Base-by-base conservation (phyloP, 148 eudicot genomes). In the Euryodendron excelsum region DNA sequence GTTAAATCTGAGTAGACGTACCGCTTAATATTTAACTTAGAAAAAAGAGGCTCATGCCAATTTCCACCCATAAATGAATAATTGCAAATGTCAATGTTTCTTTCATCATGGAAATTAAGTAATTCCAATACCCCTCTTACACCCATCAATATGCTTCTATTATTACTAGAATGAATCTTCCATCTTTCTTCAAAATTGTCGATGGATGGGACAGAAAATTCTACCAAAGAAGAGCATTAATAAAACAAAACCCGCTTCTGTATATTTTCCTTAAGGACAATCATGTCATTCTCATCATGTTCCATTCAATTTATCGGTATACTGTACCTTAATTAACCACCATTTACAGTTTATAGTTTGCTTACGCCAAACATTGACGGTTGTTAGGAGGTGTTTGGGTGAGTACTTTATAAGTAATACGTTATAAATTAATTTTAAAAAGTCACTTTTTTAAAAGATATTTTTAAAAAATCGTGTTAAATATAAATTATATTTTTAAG, bases 181-280 rank as follows among this genome's bases (percentile, higher is more conserved):
- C 39, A 15, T 33, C 39, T 63, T 15, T 23, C 37, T 63, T 63
- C 21, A 33, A 15, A 63, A 2, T 2, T 0, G 2, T 63, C 15
- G n/a, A 9, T n/a, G 53, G 27, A n/a, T 5, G 20, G n/a, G 31
- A 55, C 63, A 4, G 3, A 14, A 53, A 55, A 73, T 34, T 36
- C 25, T 55, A 10, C 27, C 18, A 9, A 17, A 21, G 36, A 30
- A 23, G 15, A 31, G 27, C 7, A 30, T 28, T 27, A 0, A n/a
- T 4, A 60, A 50, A 17, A 5, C 8, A 9, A 17, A 72, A 18
- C 18, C 76, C 76, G 4, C 37, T 6, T 30, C 30, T 33, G 20
- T 58, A n/a, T 27, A n/a, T 33, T 73, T 73, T 53, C 63, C 47
- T 55, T 4, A 25, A 33, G 30, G 63, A 53, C 76, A 73, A 73